A percentile compares a stretch with the other conserved stretches of the same genome.
Evolutionary conservation across 768 basidiomycete species (phyloP).

Genomic region (Hortiboletus campestris): DNA sequence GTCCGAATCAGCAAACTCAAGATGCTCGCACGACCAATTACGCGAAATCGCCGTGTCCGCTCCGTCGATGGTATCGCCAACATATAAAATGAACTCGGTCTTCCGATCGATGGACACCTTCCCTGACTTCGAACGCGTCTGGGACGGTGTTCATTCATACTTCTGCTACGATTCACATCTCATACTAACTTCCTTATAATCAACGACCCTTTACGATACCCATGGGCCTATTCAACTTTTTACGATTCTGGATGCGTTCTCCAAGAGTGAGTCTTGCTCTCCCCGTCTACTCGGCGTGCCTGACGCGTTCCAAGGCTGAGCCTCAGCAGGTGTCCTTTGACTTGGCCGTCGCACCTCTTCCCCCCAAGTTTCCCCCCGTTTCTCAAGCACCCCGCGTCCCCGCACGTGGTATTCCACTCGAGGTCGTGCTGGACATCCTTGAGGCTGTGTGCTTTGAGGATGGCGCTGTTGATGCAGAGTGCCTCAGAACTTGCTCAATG

Average conservation of each 20-base stretch:
- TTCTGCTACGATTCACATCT: constrained; percentile 16
- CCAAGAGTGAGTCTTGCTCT: constrained; percentile 23
- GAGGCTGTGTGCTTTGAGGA: constrained; percentile 50
- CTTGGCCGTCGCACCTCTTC: constrained; percentile 31
- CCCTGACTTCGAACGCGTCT: constrained; percentile 20
- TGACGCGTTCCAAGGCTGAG: constrained; percentile 26
- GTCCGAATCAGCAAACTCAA: neutral
- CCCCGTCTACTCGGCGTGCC: neutral
- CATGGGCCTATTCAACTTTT: constrained; percentile 28
- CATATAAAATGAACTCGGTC: constrained; percentile 26
- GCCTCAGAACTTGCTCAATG: constrained; percentile 56
- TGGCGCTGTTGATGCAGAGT: constrained; percentile 34
- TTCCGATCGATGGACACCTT: constrained; percentile 17
- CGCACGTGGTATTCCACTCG: constrained; percentile 50
- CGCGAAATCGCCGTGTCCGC: constrained; percentile 23
- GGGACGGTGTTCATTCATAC: constrained; percentile 21
- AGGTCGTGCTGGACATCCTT: constrained; percentile 61
- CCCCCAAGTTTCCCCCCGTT: constrained; percentile 16
- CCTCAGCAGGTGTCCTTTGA: constrained; percentile 41
- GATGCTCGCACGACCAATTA: constrained; percentile 15
- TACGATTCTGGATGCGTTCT: constrained; percentile 19
- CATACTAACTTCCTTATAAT: constrained; percentile 22
- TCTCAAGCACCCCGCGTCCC: constrained; percentile 23
- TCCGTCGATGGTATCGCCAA: constrained; percentile 21
- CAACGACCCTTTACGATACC: constrained; percentile 20